These are phyloP conservation scores for Pelargonium cotyledonis DNA, from an alignment of 441 rosid species.

Conservation along the genomic window DNA sequence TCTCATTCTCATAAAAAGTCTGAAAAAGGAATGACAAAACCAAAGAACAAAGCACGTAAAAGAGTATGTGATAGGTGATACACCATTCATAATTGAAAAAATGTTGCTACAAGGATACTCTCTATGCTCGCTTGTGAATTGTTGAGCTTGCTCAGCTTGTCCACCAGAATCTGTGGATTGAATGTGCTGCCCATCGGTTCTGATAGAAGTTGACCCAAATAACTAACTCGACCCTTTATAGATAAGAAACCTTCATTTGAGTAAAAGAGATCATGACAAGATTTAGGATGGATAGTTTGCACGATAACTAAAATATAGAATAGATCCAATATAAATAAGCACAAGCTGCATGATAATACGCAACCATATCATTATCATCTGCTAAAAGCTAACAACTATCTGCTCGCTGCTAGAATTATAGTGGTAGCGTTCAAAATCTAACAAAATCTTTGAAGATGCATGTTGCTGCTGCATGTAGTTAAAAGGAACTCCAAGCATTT, in stretches of 20 bases:
- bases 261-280: neutral
- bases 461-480: neutral
- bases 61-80: neutral
- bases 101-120: conserved; percentile 65
- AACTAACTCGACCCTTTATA: conserved; percentile 20
- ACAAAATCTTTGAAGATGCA: neutral
- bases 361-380: neutral
- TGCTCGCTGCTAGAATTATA: neutral
- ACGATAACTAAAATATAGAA: neutral
- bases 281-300: conserved; percentile 6
- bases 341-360: neutral
- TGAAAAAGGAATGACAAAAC: neutral
- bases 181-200: conserved; percentile 76
- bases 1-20: too few species aligned
- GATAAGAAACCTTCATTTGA: conserved; percentile 22
- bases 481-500: neutral
- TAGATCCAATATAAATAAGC: neutral
- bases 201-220: conserved; percentile 16
- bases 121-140: conserved; percentile 92
- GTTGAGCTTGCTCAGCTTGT: conserved; percentile 90
- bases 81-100: conserved; percentile 6
- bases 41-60: neutral
- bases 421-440: neutral
- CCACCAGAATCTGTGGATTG: conserved; percentile 82
- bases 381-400: neutral